phyloP scores from a whole-genome alignment of 768 basidiomycete genomes.

The Russula dissimulans region DNA sequence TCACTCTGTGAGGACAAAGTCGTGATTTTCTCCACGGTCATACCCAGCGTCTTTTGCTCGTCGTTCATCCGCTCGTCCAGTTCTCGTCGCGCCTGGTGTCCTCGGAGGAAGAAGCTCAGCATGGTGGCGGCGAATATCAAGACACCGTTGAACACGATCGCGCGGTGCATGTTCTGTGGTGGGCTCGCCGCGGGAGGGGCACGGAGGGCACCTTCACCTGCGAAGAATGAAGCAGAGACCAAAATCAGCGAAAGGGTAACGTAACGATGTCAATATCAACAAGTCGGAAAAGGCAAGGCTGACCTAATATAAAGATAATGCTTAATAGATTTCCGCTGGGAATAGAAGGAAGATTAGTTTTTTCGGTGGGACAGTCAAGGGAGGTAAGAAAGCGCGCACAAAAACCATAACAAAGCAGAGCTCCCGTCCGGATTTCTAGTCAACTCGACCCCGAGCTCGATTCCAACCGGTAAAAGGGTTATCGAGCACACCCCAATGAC shows the following conservation, averaged over 20 bases:
- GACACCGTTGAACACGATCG: constrained; percentile 57
- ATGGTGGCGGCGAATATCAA: constrained; percentile 34
- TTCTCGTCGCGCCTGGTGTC: constrained; percentile 53
- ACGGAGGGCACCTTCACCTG: constrained; percentile 51
- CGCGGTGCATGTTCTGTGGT: constrained; percentile 62
- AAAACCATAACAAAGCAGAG: constrained; percentile 67
- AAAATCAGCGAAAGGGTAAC: background rate
- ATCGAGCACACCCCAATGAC: constrained; percentile 59
- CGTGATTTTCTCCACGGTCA: background rate
- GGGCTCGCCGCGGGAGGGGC: constrained; percentile 50
- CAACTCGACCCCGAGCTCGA: constrained; percentile 74
- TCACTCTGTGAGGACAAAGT: background rate
- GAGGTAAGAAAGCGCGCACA: constrained; percentile 33
- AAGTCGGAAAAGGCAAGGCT: background rate
- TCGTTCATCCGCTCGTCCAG: constrained; percentile 46
- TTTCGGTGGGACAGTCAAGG: background rate
- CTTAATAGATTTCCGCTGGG: constrained; percentile 4
- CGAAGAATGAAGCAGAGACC: background rate
- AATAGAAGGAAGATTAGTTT: background rate
- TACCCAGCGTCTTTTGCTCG: background rate
- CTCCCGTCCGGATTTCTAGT: constrained; percentile 74
- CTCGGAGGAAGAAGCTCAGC: constrained; percentile 44
- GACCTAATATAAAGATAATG: background rate
- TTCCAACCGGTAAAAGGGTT: constrained; percentile 61
- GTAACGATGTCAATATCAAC: background rate